Base-by-base conservation (phyloP, 1,139 yeast genomes). In the Yamadazyma siamensis region DNA sequence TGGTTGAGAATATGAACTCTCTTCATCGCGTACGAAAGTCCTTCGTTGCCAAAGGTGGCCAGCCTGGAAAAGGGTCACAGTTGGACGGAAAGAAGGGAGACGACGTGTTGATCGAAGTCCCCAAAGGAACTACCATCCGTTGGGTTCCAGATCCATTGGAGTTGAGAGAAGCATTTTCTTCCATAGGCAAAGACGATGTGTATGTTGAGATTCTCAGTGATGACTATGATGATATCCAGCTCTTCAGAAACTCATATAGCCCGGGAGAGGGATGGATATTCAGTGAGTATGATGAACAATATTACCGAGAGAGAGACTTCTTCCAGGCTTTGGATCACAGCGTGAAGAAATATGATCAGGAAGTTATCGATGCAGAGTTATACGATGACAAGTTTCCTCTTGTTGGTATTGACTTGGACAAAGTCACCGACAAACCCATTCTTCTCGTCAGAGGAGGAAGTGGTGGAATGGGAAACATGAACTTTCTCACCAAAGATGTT, bases 381-480 rank as follows among this genome's bases (percentile, higher is more conserved):
- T 54, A 50, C 10, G 63, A 60, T 26, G 97, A 91, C 53, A 63
- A 71, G 27, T 81, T 87, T 46, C 97, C 97, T 0, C 37, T 85
- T 5, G 64, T 72, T 14, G 97, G 97, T 0, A 52, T 87, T 23
- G 98, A 91, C 54, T 65, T 91, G 32, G 64, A 70, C 29, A 59
- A 65, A 34, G 80, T 88, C 0, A 77, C 87, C 0, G 65, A 64
- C 4, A 71, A 70, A 21, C 95, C 96, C 1, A 52, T 80, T n/a
- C 61, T 85, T 26, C 50, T 91, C 13, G 49, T 89, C 27, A 71
- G 74, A 44, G 98, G 98, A 25, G 98, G 98, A 5, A 65, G 69
- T 44, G 97, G 97, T 16, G 98, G 98, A 0, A 70, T 89, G 66
- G 98, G 98, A 2, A 91, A 91, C 54, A 87, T 88, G 91, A 96